Evolutionary conservation across 2,329 filamentous ascomycete genomes (phyloP).

Genomic region (Aquanectria penicillioides): DNA sequence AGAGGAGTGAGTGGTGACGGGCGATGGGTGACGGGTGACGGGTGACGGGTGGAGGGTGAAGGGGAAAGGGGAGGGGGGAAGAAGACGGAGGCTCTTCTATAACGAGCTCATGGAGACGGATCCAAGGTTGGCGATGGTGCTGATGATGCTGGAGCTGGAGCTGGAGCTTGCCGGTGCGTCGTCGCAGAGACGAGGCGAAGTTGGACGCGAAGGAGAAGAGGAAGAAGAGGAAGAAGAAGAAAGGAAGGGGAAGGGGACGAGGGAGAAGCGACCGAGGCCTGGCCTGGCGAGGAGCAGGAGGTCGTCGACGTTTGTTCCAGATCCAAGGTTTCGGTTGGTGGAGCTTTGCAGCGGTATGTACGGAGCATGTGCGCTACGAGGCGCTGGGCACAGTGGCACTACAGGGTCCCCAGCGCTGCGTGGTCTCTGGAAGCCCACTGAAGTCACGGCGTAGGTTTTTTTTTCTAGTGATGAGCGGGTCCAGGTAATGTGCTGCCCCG

Average conservation of each 20-base stretch:
- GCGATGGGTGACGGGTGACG: slow-evolving; percentile 2
- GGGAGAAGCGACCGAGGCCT: slow-evolving; percentile 31
- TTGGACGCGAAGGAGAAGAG: slow-evolving; percentile 16
- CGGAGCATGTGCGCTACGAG: slow-evolving; percentile 10
- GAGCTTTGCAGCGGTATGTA: slow-evolving; percentile 7
- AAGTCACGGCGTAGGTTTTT: slow-evolving; percentile 9
- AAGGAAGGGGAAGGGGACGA: slow-evolving; percentile 16
- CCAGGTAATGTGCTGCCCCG: too few species aligned
- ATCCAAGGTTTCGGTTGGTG: slow-evolving; percentile 18
- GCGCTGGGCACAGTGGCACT: too few species aligned
- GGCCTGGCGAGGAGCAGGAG: background rate
- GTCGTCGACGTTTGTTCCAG: slow-evolving; percentile 6
- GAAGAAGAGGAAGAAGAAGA: slow-evolving; percentile 16
- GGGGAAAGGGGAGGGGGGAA: slow-evolving; percentile 21
- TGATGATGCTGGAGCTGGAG: background rate
- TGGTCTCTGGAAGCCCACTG: background rate
- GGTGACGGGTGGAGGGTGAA: slow-evolving; percentile 20
- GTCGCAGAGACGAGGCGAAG: slow-evolving; percentile 30
- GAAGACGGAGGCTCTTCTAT: slow-evolving; percentile 45
- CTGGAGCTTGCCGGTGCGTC: slow-evolving; percentile 26
- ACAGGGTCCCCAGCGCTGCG: slow-evolving; percentile 5
- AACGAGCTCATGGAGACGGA: slow-evolving; percentile 47
- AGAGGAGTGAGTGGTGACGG: slow-evolving; percentile 8
- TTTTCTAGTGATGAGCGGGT: too few species aligned
- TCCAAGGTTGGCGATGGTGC: background rate